Evolutionary conservation across 1,284 basidiomycete genomes (phyloP), one percentile per base, ranked within the genome.

Genomic region (Sporisorium reilianum): DNA sequence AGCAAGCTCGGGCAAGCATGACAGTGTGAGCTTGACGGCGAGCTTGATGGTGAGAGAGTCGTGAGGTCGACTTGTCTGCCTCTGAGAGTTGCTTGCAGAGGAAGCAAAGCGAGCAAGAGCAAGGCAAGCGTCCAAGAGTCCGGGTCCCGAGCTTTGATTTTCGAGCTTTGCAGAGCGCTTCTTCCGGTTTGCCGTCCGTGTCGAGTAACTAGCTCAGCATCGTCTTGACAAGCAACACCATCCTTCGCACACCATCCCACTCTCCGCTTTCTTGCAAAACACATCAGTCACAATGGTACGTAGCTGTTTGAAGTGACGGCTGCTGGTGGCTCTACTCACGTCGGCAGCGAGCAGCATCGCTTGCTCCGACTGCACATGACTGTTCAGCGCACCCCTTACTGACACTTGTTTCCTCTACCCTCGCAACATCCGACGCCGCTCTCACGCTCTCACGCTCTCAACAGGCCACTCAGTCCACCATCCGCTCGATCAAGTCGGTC

Each of bases 401-500:
- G 46, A 48, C 46, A 10, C 45, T 30, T 12, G 28, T 28, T 26
- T 20, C 12, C 44, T 45, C 32, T 23, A 12, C 12, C 26, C 14
- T 49, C 44, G 40, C 25, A 30, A 28, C 45, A 38, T 56, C 45
- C 55, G 55, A 56, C 36, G 26, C 34, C 23, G 20, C 23, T 56
- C 55, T 28, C 34, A 56, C 49, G 26, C 14, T 30, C 14, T 20
- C 11, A n/a, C 5, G 6, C 25, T 23, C 4, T 16, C 20, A 5
- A 36, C 44, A 76, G 69, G 68, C 68, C 25, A 73, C 63, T 25
- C 69, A 77, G 46, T 84, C 82, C 51, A 81, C 82, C 46, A 83
- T 84, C 58, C 81, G 80, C n/a, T 92, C 91, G 80, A 97, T 98
- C 90, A 93, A 90, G 88, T 89, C 95, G 58, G 87, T 98, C 78